phyloP scores from a whole-genome alignment of 1,139 yeast genomes.

The Magnusiomyces ingens region DNA sequence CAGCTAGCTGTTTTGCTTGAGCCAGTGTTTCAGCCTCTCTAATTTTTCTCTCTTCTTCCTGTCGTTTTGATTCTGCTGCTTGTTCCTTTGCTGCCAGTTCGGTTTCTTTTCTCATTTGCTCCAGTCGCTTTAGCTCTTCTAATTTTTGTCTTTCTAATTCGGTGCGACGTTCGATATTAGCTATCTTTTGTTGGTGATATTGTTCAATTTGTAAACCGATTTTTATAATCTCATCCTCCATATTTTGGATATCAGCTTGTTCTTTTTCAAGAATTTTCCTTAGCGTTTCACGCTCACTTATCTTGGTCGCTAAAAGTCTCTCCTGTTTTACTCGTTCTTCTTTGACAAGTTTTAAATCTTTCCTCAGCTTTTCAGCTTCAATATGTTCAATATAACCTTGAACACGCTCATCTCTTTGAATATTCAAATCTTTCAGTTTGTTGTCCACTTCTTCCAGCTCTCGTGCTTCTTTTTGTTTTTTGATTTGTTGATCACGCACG shows the following conservation, averaged over 20 bases:
- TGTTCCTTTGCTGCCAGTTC: background rate
- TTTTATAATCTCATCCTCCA: background rate
- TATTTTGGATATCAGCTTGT: background rate
- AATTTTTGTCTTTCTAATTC: constrained; percentile 11
- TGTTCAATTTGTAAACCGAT: background rate
- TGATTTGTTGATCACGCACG: background rate
- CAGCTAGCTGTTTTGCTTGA: constrained; percentile 11
- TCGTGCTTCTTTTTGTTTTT: constrained; percentile 7
- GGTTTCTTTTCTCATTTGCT: background rate
- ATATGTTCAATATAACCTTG: background rate
- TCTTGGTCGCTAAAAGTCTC: too few relatives aligned
- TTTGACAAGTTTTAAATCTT: constrained; percentile 16
- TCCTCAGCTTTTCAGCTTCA: constrained; percentile 7
- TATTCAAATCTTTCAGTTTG: constrained; percentile 2
- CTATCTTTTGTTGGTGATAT: too few relatives aligned
- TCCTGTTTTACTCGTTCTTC: constrained; percentile 8
- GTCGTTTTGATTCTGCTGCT: background rate
- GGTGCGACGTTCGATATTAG: background rate
- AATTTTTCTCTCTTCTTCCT: constrained; percentile 6
- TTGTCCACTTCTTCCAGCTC: constrained; percentile 7
- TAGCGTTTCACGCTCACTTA: too few relatives aligned
- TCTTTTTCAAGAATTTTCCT: too few relatives aligned
- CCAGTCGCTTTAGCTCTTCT: constrained; percentile 15
- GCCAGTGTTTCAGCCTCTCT: constrained; percentile 15
- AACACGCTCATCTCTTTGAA: background rate